Evolutionary conservation across 2,329 filamentous ascomycete genomes (phyloP).

Genomic region (Talaromyces verruculosus): DNA sequence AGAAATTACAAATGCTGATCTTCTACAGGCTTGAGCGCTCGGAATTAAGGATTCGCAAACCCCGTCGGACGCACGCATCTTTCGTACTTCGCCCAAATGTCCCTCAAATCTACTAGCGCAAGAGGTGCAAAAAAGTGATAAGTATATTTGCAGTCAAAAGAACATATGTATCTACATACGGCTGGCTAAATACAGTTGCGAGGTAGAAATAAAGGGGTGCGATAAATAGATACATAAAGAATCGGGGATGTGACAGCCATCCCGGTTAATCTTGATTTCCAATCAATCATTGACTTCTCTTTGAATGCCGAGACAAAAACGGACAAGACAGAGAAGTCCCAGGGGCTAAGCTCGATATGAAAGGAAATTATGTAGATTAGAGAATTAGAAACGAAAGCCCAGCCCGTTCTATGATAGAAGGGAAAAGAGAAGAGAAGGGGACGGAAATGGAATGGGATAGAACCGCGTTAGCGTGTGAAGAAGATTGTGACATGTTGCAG

Average conservation of each 20-base stretch:
- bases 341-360: conserved; percentile 16
- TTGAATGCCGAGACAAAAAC: background rate
- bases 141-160: conserved; percentile 2
- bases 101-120: background rate
- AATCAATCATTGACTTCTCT: conserved; percentile 1
- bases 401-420: conserved; percentile 13
- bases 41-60: background rate
- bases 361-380: conserved; percentile 21
- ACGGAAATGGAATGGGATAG: background rate
- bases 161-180: conserved; percentile 5
- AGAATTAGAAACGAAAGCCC: conserved; percentile 20
- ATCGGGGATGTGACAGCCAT: background rate
- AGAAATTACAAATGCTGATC: background rate
- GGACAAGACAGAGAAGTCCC: background rate
- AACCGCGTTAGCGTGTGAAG: conserved; percentile 11
- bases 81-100: background rate
- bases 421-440: background rate
- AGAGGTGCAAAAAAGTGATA: background rate
- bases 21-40: no score
- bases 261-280: conserved; percentile 2
- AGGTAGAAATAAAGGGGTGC: background rate
- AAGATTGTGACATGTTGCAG: conserved; percentile 13
- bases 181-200: conserved; percentile 3
- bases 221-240: conserved; percentile 12
- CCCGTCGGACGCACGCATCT: background rate